These are phyloP conservation scores for Anthoceros angustus DNA, from an alignment of 225 moss, liverwort and hornwort species.

Conservation along the genomic window DNA sequence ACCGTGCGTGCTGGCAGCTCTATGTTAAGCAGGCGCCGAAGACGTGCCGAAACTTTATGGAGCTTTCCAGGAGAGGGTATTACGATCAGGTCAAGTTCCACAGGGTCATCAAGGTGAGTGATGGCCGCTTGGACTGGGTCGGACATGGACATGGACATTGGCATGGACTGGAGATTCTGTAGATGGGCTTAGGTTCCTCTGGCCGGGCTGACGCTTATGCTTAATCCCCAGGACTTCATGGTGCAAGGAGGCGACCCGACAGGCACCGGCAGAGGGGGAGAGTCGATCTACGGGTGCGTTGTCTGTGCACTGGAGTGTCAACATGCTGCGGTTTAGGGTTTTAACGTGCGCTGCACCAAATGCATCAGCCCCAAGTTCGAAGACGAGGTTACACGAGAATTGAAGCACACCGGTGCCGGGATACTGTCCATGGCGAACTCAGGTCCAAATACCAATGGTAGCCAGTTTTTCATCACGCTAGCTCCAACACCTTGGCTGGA, in stretches of 20 bases:
- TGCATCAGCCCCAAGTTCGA: slow-evolving; percentile 70
- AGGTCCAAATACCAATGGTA: slow-evolving; percentile 89
- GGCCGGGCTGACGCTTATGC: neutral
- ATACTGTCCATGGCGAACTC: slow-evolving; percentile 96
- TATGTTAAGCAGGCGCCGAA: slow-evolving; percentile 87
- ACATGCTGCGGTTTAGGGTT: neutral
- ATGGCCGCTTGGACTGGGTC: neutral
- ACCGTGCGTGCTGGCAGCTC: slow-evolving; percentile 26
- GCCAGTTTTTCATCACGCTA: slow-evolving; percentile 87
- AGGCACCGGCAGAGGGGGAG: slow-evolving; percentile 95
- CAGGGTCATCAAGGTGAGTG: slow-evolving; percentile 80
- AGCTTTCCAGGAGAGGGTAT: slow-evolving; percentile 83
- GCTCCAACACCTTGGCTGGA: slow-evolving; percentile 88
- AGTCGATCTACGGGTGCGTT: slow-evolving; percentile 82
- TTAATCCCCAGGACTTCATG: slow-evolving; percentile 69
- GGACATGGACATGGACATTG: neutral
- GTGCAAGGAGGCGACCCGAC: slow-evolving; percentile 95
- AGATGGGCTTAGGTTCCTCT: neutral
- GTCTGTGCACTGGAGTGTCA: neutral
- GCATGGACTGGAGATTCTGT: no score
- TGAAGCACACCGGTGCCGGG: slow-evolving; percentile 93
- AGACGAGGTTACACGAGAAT: slow-evolving; percentile 72
- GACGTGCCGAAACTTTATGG: slow-evolving; percentile 81
- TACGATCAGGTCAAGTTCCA: slow-evolving; percentile 87
- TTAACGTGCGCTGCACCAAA: neutral